These are phyloP conservation scores for Prillingera fragicola DNA, from an alignment of 1,284 basidiomycete genomes.

Conservation along the genomic window DNA sequence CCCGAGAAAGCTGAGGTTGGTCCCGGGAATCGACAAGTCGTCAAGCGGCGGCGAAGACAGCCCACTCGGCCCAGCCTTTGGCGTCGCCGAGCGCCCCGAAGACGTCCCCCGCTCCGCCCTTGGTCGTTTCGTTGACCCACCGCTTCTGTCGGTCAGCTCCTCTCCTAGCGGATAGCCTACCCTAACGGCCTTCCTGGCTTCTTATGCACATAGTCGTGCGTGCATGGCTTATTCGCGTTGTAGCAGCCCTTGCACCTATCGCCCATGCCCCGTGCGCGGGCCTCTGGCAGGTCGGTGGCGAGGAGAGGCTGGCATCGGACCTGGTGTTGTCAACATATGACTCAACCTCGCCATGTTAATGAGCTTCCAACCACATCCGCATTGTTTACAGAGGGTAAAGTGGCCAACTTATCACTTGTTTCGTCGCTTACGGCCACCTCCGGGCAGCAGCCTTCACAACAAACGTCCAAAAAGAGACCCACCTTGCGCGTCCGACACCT, in stretches of 20 bases:
- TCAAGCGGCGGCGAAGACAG: neutral
- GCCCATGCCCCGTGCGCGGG: neutral
- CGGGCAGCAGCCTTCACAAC: too few relatives aligned
- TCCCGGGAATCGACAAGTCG: neutral
- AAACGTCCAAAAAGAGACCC: neutral
- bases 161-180: constrained; percentile 1
- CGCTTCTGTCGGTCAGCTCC: neutral
- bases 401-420: neutral
- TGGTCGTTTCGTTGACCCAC: neutral
- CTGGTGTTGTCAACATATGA: too few relatives aligned
- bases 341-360: neutral
- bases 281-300: constrained; percentile 1
- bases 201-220: constrained; percentile 15
- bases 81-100: neutral
- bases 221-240: constrained; percentile 7
- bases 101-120: neutral
- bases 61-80: neutral
- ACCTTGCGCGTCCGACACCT: constrained; percentile 8
- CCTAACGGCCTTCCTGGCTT: constrained; percentile 16
- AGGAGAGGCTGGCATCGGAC: constrained; percentile 5
- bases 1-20: neutral
- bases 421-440: neutral
- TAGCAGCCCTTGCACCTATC: constrained; percentile 10
- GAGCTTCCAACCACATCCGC: neutral
- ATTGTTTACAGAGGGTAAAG: neutral